phyloP scores from a whole-genome alignment of 306 rosid genomes.

The Cajanus cajan region DNA sequence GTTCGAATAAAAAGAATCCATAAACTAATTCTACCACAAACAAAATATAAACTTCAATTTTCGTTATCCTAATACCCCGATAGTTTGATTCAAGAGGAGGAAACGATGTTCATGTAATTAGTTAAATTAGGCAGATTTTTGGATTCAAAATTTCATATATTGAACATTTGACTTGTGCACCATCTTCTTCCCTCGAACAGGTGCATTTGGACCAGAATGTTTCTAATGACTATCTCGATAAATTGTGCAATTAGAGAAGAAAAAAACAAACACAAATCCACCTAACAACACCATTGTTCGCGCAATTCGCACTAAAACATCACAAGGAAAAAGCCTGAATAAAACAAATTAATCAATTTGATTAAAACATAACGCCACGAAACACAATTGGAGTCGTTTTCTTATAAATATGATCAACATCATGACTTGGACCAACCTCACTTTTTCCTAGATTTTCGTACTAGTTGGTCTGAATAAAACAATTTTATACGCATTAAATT shows the following conservation, averaged over 20 bases:
- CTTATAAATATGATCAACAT: not conserved
- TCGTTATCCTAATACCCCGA: not conserved
- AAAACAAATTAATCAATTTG: not conserved
- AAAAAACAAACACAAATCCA: not conserved
- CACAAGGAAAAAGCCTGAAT: not conserved
- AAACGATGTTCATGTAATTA: not conserved
- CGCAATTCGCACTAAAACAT: not conserved
- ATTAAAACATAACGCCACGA: not conserved
- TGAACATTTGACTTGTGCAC: not conserved
- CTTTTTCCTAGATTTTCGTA: no score
- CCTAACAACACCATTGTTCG: not conserved
- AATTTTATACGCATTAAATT: not conserved
- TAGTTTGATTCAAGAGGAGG: no score
- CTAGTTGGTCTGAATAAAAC: not conserved
- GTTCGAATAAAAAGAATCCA: no score
- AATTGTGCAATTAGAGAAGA: not conserved
- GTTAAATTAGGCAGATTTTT: not conserved
- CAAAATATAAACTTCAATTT: not conserved
- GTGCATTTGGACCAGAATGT: slow-evolving; percentile 21
- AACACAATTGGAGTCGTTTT: not conserved
- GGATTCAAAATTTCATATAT: not conserved
- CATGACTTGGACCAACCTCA: not conserved
- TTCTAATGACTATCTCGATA: not conserved
- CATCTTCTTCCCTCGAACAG: not conserved
- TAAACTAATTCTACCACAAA: no score